Conservation (phyloP, 2,329 filamentous ascomycete genomes). For the Exserohilum rostratum region DNA sequence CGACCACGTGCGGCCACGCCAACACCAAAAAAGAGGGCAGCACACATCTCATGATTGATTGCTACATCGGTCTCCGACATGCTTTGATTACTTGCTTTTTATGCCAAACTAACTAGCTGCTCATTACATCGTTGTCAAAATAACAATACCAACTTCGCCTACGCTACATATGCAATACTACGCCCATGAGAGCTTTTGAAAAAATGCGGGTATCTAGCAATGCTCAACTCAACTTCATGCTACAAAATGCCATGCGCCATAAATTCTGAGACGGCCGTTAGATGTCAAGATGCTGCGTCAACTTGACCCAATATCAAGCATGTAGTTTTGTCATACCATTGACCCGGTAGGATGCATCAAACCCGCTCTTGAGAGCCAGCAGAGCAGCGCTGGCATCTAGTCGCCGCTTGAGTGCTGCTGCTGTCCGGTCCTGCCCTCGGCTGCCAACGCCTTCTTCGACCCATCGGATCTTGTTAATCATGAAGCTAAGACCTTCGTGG, state of each 20-base stretch:
- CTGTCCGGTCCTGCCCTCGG: slow-evolving; percentile 47
- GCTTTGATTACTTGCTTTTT: neutral
- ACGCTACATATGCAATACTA: slow-evolving; percentile 15
- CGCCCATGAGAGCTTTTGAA: slow-evolving; percentile 24
- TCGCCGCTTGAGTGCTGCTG: slow-evolving; percentile 45
- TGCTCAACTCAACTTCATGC: slow-evolving; percentile 36
- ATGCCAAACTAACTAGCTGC: neutral
- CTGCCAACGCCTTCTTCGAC: slow-evolving; percentile 71
- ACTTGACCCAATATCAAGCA: slow-evolving; percentile 23
- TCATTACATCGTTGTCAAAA: slow-evolving; percentile 7
- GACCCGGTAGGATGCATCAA: slow-evolving; percentile 27
- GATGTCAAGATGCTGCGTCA: slow-evolving; percentile 10
- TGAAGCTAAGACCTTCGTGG: slow-evolving; percentile 90
- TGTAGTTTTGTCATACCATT: slow-evolving; percentile 39
- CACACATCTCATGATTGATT: neutral
- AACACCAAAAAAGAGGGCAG: neutral
- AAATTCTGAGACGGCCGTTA: slow-evolving; percentile 21
- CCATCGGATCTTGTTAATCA: slow-evolving; percentile 81
- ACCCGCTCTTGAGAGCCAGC: slow-evolving; percentile 39
- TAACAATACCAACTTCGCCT: slow-evolving; percentile 3
- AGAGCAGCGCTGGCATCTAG: slow-evolving; percentile 46
- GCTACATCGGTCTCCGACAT: neutral
- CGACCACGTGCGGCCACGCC: slow-evolving; percentile 21
- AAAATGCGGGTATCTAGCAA: slow-evolving; percentile 50
- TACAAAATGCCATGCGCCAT: slow-evolving; percentile 24